Percentiles rank a stretch among this genome's conserved stretches.
Conservation (phyloP, 1,284 basidiomycete species). For the Boletellus deceptivus region DNA sequence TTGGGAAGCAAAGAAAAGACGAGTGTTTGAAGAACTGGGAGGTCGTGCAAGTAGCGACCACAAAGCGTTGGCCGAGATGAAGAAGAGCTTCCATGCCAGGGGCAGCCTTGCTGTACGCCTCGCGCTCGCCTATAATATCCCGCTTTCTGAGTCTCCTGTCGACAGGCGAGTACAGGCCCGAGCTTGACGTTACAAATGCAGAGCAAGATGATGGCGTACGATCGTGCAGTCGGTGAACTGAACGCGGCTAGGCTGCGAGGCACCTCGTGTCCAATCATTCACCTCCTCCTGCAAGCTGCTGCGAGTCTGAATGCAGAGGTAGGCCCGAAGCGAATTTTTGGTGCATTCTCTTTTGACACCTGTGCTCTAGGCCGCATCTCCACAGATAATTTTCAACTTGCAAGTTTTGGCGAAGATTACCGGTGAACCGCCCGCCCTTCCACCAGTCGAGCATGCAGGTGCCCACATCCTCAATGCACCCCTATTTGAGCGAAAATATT, state of each 20-base stretch:
- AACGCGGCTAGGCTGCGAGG: slow-evolving; percentile 72
- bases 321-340: slow-evolving; percentile 20
- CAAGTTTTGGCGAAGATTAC: slow-evolving; percentile 73
- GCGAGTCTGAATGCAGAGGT: slow-evolving; percentile 56
- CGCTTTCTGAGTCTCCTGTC: slow-evolving; percentile 8
- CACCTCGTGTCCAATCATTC: slow-evolving; percentile 72
- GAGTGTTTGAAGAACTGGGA: slow-evolving; percentile 87
- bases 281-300: slow-evolving; percentile 66
- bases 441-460: slow-evolving; percentile 70
- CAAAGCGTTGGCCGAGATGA: slow-evolving; percentile 53
- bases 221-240: slow-evolving; percentile 72
- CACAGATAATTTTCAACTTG: slow-evolving; percentile 68
- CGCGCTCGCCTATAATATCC: background rate
- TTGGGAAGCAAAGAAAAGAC: slow-evolving; percentile 89
- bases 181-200: slow-evolving; percentile 76
- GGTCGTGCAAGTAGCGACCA: slow-evolving; percentile 57
- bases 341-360: background rate
- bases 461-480: slow-evolving; percentile 78
- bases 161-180: slow-evolving; percentile 50
- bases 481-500: slow-evolving; percentile 69
- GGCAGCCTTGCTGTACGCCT: slow-evolving; percentile 50
- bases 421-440: slow-evolving; percentile 62
- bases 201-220: slow-evolving; percentile 94
- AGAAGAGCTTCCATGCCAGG: slow-evolving; percentile 59
- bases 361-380: slow-evolving; percentile 40